Conservation (phyloP, 2,329 filamentous ascomycete genomes). For the Chrysoporthe cubensis region DNA sequence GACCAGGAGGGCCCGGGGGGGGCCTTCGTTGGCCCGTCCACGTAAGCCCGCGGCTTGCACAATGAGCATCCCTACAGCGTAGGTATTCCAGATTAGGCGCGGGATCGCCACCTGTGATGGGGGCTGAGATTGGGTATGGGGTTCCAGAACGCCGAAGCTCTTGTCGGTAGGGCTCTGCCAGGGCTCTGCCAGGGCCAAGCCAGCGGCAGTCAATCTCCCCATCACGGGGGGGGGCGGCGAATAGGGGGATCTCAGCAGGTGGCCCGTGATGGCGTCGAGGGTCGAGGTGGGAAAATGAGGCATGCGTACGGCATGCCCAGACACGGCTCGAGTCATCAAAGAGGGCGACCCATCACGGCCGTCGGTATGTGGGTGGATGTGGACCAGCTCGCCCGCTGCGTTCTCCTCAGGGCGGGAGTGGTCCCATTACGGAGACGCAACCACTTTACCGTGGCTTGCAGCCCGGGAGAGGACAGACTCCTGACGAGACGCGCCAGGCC, state of each 20-base stretch:
- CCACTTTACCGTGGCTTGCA: neutral
- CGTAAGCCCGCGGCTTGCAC: constrained; percentile 1
- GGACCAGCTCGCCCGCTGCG: neutral
- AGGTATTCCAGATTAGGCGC: neutral
- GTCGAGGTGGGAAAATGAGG: constrained; percentile 3
- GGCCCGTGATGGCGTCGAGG: neutral
- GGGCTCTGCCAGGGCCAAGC: neutral
- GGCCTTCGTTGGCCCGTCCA: neutral
- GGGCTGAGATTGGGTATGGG: neutral
- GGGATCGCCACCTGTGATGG: neutral
- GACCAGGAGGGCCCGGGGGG: neutral
- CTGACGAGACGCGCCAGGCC: too few relatives aligned
- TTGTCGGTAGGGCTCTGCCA: neutral
- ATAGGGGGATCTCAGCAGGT: constrained; percentile 6
- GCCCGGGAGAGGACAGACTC: too few relatives aligned
- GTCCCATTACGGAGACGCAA: constrained; percentile 2
- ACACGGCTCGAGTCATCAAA: constrained; percentile 6
- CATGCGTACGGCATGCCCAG: neutral
- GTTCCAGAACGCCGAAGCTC: neutral
- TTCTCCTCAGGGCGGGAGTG: neutral
- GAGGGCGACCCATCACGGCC: neutral
- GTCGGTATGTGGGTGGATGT: constrained; percentile 2
- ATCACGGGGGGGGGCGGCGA: neutral
- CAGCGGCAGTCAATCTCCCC: neutral
- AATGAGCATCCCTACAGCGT: neutral